These are phyloP conservation scores for Dothistroma pini DNA, from an alignment of 2,329 filamentous ascomycete genomes.

Conservation along the genomic window DNA sequence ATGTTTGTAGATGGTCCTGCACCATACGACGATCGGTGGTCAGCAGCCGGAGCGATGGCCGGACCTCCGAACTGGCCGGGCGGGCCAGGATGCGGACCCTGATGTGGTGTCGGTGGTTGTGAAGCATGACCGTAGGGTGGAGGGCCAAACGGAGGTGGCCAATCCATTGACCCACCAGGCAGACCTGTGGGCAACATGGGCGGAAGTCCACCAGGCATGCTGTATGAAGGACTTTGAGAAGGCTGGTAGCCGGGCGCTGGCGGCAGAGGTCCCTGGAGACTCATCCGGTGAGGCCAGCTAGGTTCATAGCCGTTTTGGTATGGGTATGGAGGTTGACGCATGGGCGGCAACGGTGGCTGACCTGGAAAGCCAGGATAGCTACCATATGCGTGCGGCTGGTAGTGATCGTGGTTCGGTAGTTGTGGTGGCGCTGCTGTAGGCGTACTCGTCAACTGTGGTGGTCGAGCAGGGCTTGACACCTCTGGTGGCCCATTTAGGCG, in stretches of 20 bases:
- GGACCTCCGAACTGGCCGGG: conserved; percentile 24
- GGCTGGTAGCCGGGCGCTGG: conserved; percentile 1
- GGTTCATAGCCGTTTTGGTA: conserved; percentile 9
- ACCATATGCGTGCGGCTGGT: neutral
- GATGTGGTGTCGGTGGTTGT: conserved; percentile 9
- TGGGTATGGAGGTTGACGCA: conserved; percentile 10
- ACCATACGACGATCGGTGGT: conserved; percentile 15
- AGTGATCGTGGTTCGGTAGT: neutral
- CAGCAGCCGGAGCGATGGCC: conserved; percentile 27
- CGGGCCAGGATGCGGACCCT: conserved; percentile 6
- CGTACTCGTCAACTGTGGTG: neutral
- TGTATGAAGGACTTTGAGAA: conserved; percentile 12
- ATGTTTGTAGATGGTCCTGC: conserved; percentile 13
- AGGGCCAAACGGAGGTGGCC: neutral
- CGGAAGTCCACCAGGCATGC: conserved; percentile 8
- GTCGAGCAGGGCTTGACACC: neutral
- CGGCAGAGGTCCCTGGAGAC: conserved; percentile 14
- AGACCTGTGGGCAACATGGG: conserved; percentile 8
- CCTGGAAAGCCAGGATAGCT: neutral
- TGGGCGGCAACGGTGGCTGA: conserved; percentile 10
- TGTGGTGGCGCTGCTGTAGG: neutral
- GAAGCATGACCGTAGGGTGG: conserved; percentile 2
- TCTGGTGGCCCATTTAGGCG: conserved; percentile 8
- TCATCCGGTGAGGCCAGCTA: conserved; percentile 14
- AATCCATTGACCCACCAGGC: conserved; percentile 5